Evolutionary conservation across 805 yeast genomes (phyloP).

Genomic region (Yamadazyma sp.): DNA sequence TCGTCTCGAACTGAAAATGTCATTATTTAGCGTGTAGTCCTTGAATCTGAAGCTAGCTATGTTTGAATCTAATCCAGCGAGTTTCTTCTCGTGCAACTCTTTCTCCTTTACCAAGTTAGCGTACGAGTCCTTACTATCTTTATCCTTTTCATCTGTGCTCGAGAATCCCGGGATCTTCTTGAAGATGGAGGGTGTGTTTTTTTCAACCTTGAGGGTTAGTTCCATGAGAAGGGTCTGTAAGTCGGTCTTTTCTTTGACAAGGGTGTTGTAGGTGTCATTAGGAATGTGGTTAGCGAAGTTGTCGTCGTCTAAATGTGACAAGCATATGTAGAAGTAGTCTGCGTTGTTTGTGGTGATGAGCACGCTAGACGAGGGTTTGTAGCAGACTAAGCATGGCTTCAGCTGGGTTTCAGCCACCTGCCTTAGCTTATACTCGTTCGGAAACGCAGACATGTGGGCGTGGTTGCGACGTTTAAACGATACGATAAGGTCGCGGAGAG

Average conservation of each 20-base stretch:
- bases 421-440: slow-evolving; percentile 43
- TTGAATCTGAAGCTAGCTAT: slow-evolving; percentile 35
- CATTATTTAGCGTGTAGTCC: slow-evolving; percentile 38
- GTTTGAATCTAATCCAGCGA: slow-evolving; percentile 18
- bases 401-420: slow-evolving; percentile 42
- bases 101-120: slow-evolving; percentile 19
- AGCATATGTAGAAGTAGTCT: slow-evolving; percentile 57
- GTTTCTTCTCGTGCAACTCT: slow-evolving; percentile 18
- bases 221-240: slow-evolving; percentile 20
- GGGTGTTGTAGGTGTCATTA: slow-evolving; percentile 32
- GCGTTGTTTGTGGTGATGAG: slow-evolving; percentile 44
- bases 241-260: slow-evolving; percentile 22
- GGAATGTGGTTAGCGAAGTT: slow-evolving; percentile 44
- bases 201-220: slow-evolving; percentile 24
- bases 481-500: too few relatives aligned
- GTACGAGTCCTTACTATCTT: slow-evolving; percentile 23
- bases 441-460: slow-evolving; percentile 17
- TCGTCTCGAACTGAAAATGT: slow-evolving; percentile 43
- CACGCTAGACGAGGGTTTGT: slow-evolving; percentile 47
- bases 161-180: slow-evolving; percentile 25
- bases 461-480: too few relatives aligned
- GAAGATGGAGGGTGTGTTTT: slow-evolving; percentile 35
- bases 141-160: slow-evolving; percentile 19
- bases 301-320: slow-evolving; percentile 45
- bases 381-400: slow-evolving; percentile 52